A percentile compares a stretch with the other conserved stretches of the same genome.
phyloP scores from a whole-genome alignment of 495 filamentous ascomycete genomes.

The Astrothelium subdiscretum region DNA sequence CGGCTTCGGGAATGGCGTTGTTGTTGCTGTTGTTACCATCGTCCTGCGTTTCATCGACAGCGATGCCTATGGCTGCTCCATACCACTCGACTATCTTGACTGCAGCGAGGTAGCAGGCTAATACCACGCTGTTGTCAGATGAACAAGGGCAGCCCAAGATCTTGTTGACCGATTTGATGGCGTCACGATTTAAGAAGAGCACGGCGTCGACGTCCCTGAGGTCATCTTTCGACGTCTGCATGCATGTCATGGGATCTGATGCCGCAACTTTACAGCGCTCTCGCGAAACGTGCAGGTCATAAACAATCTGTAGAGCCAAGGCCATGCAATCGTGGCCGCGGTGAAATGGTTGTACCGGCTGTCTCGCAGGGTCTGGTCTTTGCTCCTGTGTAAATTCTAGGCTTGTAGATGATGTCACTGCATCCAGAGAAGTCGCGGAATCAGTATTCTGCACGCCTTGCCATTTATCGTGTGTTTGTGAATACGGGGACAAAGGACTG shows the following conservation, averaged over 20 bases:
- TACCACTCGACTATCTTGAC: conserved; percentile 3
- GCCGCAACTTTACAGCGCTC: neutral
- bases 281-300: neutral
- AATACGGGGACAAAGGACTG: neutral
- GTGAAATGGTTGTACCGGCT: neutral
- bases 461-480: neutral
- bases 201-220: neutral
- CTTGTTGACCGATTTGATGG: conserved; percentile 1
- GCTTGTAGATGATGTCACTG: neutral
- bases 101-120: conserved; percentile 3
- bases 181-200: neutral
- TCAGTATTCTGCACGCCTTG: neutral
- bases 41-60: neutral
- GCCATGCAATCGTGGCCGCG: conserved; percentile 2
- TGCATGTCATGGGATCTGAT: conserved; percentile 1
- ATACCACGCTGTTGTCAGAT: neutral
- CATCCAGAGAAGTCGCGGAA: neutral
- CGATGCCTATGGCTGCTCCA: neutral
- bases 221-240: conserved; percentile 1
- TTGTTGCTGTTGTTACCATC: neutral
- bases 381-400: neutral
- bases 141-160: conserved; percentile 1
- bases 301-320: neutral
- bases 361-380: neutral
- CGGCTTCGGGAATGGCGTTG: neutral